A percentile compares a stretch with the other conserved stretches of the same genome.
Conservation (phyloP, 2,329 filamentous ascomycete species). For the Claviceps digitariae region DNA sequence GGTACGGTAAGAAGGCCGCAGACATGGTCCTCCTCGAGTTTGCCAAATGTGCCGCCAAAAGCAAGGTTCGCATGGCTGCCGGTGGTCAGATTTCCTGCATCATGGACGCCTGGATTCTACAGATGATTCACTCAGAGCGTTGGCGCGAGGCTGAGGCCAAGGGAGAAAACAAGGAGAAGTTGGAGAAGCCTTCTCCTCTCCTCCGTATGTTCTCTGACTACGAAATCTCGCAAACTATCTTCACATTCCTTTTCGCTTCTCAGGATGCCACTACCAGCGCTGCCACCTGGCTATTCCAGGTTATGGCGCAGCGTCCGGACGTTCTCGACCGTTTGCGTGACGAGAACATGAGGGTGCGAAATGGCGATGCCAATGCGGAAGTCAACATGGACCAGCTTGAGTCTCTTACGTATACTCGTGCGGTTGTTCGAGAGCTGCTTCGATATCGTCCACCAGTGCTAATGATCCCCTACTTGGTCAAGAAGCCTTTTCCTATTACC, state of each 20-base stretch:
- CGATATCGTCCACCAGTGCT: slow-evolving; percentile 92
- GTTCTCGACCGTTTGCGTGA: slow-evolving; percentile 79
- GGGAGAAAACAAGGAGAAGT: slow-evolving; percentile 51
- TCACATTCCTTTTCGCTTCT: slow-evolving; percentile 93
- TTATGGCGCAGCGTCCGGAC: slow-evolving; percentile 87
- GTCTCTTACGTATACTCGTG: slow-evolving; percentile 77
- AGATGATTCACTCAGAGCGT: slow-evolving; percentile 71
- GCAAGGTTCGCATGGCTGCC: slow-evolving; percentile 80
- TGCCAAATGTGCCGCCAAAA: slow-evolving; percentile 80
- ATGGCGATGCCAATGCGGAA: slow-evolving; percentile 56
- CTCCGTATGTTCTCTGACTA: slow-evolving; percentile 80
- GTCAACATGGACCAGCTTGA: slow-evolving; percentile 80
- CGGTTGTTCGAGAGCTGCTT: slow-evolving; percentile 79
- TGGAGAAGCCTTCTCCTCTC: slow-evolving; percentile 70
- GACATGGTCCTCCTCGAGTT: slow-evolving; percentile 89
- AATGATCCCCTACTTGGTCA: slow-evolving; percentile 90
- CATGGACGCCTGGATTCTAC: slow-evolving; percentile 86
- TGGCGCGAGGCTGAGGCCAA: slow-evolving; percentile 69
- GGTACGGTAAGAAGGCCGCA: slow-evolving; percentile 92
- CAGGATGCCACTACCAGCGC: slow-evolving; percentile 95
- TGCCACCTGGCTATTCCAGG: slow-evolving; percentile 89
- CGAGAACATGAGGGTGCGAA: slow-evolving; percentile 69
- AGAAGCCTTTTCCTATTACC: slow-evolving; percentile 90
- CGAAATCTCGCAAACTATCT: slow-evolving; percentile 85
- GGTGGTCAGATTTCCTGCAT: slow-evolving; percentile 83